Percentiles rank a stretch among this genome's conserved stretches.
phyloP scores from a whole-genome alignment of 2,329 filamentous ascomycete species.

The Colletotrichum sp. region DNA sequence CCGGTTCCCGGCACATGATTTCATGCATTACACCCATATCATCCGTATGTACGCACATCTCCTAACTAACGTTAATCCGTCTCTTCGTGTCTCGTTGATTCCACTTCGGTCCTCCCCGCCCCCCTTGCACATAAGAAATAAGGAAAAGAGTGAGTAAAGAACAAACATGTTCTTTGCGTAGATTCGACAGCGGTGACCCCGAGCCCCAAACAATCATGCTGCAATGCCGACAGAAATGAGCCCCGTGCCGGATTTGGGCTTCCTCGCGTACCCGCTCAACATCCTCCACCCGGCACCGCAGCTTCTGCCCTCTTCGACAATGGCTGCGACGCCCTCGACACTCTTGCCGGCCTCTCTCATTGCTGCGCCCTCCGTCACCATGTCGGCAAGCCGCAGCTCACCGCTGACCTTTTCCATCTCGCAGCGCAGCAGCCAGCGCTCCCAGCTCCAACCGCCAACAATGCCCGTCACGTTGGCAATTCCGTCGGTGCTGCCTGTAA shows the following conservation, averaged over 20 bases:
- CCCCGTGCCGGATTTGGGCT: slow-evolving; percentile 51
- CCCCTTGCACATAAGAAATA: not conserved
- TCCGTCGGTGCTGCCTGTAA: slow-evolving; percentile 68
- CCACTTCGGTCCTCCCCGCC: not conserved
- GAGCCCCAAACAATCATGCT: not conserved
- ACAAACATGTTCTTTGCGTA: not conserved
- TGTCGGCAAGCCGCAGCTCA: slow-evolving; percentile 62
- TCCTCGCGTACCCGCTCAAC: slow-evolving; percentile 68
- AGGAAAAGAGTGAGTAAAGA: not conserved
- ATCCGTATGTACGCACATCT: not conserved
- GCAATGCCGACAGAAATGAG: slow-evolving; percentile 34
- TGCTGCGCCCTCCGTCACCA: slow-evolving; percentile 53
- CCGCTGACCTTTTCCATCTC: slow-evolving; percentile 82
- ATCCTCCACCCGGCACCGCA: slow-evolving; percentile 65
- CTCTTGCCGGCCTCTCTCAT: slow-evolving; percentile 63
- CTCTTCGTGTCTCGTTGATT: not conserved
- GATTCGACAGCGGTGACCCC: not conserved
- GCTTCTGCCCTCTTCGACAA: slow-evolving; percentile 68
- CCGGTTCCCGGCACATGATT: not conserved
- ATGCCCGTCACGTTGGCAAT: slow-evolving; percentile 80
- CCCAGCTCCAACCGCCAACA: slow-evolving; percentile 89
- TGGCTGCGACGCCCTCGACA: slow-evolving; percentile 63
- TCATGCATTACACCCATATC: not conserved
- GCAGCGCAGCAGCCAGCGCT: slow-evolving; percentile 91
- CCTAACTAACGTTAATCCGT: not conserved